phyloP scores from a whole-genome alignment of 306 rosid genomes.

The Citrullus colocynthis region DNA sequence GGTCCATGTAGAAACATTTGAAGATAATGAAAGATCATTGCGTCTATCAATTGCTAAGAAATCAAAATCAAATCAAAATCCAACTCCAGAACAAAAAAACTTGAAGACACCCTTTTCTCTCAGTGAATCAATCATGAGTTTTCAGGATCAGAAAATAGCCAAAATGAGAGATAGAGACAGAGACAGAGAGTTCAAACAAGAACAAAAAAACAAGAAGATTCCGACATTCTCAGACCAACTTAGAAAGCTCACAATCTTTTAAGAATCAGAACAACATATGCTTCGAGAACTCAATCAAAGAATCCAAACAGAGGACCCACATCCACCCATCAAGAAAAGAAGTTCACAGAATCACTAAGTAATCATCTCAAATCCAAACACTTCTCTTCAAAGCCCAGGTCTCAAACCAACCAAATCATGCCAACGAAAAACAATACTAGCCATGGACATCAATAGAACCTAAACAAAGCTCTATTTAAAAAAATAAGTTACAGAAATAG shows the following conservation, averaged over 20 bases:
- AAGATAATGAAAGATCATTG: neutral
- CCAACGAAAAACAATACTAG: neutral
- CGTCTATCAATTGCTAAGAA: neutral
- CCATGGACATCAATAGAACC: neutral
- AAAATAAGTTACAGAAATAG: neutral
- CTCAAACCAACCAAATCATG: neutral
- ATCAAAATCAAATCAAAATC: neutral
- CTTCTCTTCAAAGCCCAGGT: slow-evolving; percentile 12
- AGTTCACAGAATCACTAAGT: slow-evolving; percentile 14
- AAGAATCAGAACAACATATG: slow-evolving; percentile 38
- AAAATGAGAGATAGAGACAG: neutral
- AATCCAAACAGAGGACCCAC: slow-evolving; percentile 79
- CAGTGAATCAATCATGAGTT: neutral
- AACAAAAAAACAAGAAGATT: slow-evolving; percentile 36
- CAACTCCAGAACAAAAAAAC: neutral
- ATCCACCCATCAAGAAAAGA: slow-evolving; percentile 25
- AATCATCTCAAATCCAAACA: slow-evolving; percentile 3
- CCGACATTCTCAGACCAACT: slow-evolving; percentile 40
- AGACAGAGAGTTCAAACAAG: slow-evolving; percentile 20
- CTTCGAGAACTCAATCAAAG: slow-evolving; percentile 31
- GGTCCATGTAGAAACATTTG: neutral
- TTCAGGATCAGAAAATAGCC: neutral
- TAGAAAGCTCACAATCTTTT: slow-evolving; percentile 47
- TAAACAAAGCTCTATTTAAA: neutral
- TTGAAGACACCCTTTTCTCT: neutral